Evolutionary conservation across 345 rosid species (phyloP).

Genomic region (Boechera retrofracta): DNA sequence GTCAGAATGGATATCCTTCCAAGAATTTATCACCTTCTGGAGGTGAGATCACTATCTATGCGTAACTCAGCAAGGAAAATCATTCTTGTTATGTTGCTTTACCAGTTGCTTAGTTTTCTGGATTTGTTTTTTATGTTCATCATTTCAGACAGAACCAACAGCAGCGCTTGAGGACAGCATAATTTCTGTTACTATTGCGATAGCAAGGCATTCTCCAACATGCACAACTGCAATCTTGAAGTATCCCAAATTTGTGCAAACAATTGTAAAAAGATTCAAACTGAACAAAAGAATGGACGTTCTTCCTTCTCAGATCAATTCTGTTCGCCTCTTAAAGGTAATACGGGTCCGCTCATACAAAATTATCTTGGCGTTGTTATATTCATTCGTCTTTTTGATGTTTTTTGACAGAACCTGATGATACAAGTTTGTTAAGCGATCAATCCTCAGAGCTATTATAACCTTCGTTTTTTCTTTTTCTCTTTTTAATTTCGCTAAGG

Average conservation of each 20-base stretch:
- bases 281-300: constrained; percentile 50
- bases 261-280: constrained; percentile 65
- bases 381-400: neutral
- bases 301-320: constrained; percentile 63
- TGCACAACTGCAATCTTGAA: constrained; percentile 74
- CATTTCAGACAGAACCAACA: constrained; percentile 63
- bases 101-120: constrained; percentile 27
- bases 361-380: constrained; percentile 6
- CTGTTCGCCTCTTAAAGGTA: constrained; percentile 78
- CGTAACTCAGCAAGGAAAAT: constrained; percentile 20
- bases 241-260: constrained; percentile 72
- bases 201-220: constrained; percentile 91
- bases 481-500: constrained; percentile 49
- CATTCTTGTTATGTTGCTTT: constrained; percentile 17
- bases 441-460: constrained; percentile 20
- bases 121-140: constrained; percentile 17
- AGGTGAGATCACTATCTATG: constrained; percentile 56
- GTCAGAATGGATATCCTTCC: constrained; percentile 89
- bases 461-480: constrained; percentile 21
- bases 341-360: constrained; percentile 5
- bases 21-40: constrained; percentile 71
- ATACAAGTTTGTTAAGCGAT: constrained; percentile 19
- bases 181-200: constrained; percentile 65
- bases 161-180: constrained; percentile 64
- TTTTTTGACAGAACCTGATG: constrained; percentile 11